phyloP scores from a whole-genome alignment of 441 rosid species.

The Metrosideros polymorpha region DNA sequence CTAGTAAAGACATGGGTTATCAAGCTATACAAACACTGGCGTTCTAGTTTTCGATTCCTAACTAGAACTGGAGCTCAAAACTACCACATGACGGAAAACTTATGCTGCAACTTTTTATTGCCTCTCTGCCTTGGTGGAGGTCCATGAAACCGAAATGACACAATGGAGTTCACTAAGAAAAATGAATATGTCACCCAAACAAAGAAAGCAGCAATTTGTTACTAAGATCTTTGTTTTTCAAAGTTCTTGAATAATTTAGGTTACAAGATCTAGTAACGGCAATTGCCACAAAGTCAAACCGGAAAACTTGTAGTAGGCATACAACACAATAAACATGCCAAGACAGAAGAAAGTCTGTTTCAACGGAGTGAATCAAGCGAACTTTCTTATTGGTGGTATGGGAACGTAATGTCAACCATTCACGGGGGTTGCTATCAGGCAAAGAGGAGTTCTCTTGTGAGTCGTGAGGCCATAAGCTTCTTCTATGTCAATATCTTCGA shows the following conservation, averaged over 20 bases:
- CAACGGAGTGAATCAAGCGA: not conserved
- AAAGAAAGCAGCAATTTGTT: not conserved
- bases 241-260: not conserved
- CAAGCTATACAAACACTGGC: not conserved
- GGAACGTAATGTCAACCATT: not conserved
- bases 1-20: not conserved
- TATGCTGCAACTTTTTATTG: not conserved
- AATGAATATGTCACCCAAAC: not conserved
- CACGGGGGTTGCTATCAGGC: not conserved
- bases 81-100: not conserved
- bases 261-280: not conserved
- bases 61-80: not conserved
- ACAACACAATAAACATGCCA: not conserved
- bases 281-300: not conserved
- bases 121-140: not conserved
- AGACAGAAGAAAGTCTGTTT: not conserved
- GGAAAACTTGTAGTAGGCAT: not conserved
- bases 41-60: not conserved
- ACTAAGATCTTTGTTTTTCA: not conserved
- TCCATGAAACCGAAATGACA: not conserved
- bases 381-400: not conserved
- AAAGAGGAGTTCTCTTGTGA: not conserved
- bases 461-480: not conserved
- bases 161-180: not conserved
- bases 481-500: not conserved